Percentiles rank a stretch among this genome's conserved stretches.
Conservation (phyloP, 768 basidiomycete genomes). For the Boletus sp. region DNA sequence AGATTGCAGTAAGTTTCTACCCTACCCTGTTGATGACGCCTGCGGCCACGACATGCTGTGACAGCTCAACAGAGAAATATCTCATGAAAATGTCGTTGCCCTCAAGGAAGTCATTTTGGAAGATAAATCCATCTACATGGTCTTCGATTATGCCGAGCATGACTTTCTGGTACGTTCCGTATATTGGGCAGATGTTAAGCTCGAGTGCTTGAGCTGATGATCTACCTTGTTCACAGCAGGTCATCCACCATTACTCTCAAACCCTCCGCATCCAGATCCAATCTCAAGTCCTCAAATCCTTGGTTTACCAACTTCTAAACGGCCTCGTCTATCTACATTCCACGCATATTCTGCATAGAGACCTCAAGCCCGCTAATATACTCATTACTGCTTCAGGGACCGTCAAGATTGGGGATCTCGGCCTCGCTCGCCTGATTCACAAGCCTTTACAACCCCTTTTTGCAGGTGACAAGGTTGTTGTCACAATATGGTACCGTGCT, state of each 20-base stretch:
- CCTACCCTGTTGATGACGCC: constrained; percentile 13
- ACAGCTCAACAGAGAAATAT: constrained; percentile 85
- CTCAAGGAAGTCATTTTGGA: constrained; percentile 95
- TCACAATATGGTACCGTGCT: constrained; percentile 99
- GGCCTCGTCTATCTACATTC: constrained; percentile 95
- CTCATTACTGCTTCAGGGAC: constrained; percentile 86
- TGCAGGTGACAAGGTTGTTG: constrained; percentile 96
- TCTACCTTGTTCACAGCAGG: constrained; percentile 61
- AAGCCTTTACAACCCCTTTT: constrained; percentile 90
- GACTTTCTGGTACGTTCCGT: constrained; percentile 82
- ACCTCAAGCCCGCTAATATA: constrained; percentile 98
- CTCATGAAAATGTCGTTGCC: constrained; percentile 88
- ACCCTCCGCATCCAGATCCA: constrained; percentile 77
- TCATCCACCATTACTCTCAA: constrained; percentile 97
- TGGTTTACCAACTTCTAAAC: constrained; percentile 91
- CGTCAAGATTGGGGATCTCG: constrained; percentile 98
- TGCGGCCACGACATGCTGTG: constrained; percentile 1
- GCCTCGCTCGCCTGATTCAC: constrained; percentile 87
- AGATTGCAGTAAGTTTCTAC: constrained; percentile 75
- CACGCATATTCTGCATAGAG: constrained; percentile 92
- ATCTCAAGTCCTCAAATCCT: constrained; percentile 80
- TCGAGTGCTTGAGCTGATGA: background rate
- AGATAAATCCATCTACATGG: constrained; percentile 99
- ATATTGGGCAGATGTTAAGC: background rate
- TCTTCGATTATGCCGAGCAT: constrained; percentile 98